Evolutionary conservation across 108 stramenopile species (phyloP), one percentile per base, ranked within the genome.

Genomic region (Skeletonema grethae): DNA sequence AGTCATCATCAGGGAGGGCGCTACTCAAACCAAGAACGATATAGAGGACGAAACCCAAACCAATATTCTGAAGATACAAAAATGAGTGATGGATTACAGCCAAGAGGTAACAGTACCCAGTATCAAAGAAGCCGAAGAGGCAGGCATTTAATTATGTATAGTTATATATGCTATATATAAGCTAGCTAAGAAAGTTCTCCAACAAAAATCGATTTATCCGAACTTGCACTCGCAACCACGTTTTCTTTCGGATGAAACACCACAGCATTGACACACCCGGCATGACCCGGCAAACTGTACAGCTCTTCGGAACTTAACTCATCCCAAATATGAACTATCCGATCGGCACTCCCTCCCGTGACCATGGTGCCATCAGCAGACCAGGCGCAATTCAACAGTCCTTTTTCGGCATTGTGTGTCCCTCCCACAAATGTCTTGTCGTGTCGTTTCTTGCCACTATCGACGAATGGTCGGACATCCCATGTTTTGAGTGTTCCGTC

Each of bases 301-400:
- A 97, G 79, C 83, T 97, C 95, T 81, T 93, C 85, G 4, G 86
- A 61, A 67, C 85, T 83, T 22, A 84, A 65, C 57, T 83, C 91
- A 75, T 97, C 96, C 94, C 94, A 97, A 59, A 97, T 87, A 71
- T 94, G 96, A 60, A 97, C 96, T 32, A 90, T 65, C 29, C 84
- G 61, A 68, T 96, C 96, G 9, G 92, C 92, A 48, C 87, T 88
- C 15, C 96, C 96, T 16, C 86, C 86, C 1, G 91, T 82, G 4
- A 97, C 95, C 90, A 91, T 87, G 22, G 76, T 82, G 12, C 94
- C 94, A 77, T 92, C 88, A 6, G 81, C 64, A 7, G 92, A 88
- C 96, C 96, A 97, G 0, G 90, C 62, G 62, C 96, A 95, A 60
- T 91, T 92, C 50, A 96, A 82, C 41, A 96, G 69, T 46, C 90